Percentiles rank a stretch among this genome's conserved stretches.
phyloP scores from a whole-genome alignment of 2,329 filamentous ascomycete species.

The Trichoderma arundinaceum region DNA sequence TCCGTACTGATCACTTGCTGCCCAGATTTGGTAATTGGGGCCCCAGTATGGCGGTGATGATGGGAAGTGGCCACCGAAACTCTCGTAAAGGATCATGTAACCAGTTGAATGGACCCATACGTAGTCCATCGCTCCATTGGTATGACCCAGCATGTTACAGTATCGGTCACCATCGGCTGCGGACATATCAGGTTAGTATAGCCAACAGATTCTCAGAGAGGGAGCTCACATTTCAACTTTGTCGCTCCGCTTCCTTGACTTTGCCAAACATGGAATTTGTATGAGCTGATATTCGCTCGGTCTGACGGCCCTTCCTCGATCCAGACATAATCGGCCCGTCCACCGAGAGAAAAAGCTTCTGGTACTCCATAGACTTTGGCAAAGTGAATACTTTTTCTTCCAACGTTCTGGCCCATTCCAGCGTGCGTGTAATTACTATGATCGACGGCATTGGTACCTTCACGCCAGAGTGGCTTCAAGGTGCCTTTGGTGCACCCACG shows the following conservation, averaged over 20 bases:
- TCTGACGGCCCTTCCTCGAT: neutral
- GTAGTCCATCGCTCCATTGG: neutral
- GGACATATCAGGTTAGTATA: neutral
- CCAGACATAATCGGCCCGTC: neutral
- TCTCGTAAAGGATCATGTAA: neutral
- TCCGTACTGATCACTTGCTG: neutral
- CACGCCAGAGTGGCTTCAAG: neutral
- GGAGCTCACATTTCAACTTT: no score
- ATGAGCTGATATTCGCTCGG: no score
- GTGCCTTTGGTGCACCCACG: neutral
- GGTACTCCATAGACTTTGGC: neutral
- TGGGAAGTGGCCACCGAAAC: neutral
- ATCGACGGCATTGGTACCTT: neutral
- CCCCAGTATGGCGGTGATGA: neutral
- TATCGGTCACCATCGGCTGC: neutral
- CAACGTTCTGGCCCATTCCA: neutral
- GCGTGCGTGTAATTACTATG: neutral
- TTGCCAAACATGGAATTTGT: no score
- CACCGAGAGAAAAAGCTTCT: neutral
- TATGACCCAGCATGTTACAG: neutral
- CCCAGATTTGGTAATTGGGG: neutral
- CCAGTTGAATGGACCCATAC: neutral
- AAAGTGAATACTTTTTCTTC: neutral
- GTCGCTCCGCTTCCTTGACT: no score
- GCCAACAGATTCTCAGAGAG: no score